Base-by-base conservation (phyloP, 1,139 yeast species). In the Debaryomycetaceae sp. region DNA sequence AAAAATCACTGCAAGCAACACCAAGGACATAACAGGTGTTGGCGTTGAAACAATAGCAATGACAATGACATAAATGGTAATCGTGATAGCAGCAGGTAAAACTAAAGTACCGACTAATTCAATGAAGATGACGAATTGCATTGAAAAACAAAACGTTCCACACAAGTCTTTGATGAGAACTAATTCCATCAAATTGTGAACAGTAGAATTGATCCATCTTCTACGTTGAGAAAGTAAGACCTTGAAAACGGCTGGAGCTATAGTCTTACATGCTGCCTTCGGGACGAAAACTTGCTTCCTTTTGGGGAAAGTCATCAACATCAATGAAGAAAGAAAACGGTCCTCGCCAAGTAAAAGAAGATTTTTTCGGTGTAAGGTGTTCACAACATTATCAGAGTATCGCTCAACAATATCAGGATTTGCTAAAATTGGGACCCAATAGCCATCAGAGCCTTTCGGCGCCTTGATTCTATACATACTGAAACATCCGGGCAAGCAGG, bases 161-260 rank as follows among this genome's bases (percentile, higher is more conserved):
- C 99, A 93, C 53, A 93, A 76, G 64, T 93, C 97, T 46, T 85
- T 83, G 34, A 91, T 96, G 54, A 90, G 70, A 3, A 87, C 87
- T 56, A 93, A 78, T 66, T 93, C 99, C 85, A 93, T 80, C 62
- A 93, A 78, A 60, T 93, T 93, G 66, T 93, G 99, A 40, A 93
- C 95, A 0, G 99, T 93, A 2, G 98, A 90, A 66, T 93, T 93
- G 58, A 93, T 93, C 99, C 99, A 93, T 63, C 99, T 87, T 68
- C 99, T 88, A 63, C 99, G 85, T 65, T 93, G 99, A 1, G 98
- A 91, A 45, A 93, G 72, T 55, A 93, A 72, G 38, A 91, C 96
- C 50, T 68, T 75, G 63, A 93, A 90, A 46, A 76, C 75, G 52
- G 86, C 89, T 0, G 99, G 99, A 17, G 87, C 98, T 52, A 90